These are phyloP conservation scores for Endocarpon pusillum DNA, from an alignment of 495 filamentous ascomycete genomes.

Conservation along the genomic window DNA sequence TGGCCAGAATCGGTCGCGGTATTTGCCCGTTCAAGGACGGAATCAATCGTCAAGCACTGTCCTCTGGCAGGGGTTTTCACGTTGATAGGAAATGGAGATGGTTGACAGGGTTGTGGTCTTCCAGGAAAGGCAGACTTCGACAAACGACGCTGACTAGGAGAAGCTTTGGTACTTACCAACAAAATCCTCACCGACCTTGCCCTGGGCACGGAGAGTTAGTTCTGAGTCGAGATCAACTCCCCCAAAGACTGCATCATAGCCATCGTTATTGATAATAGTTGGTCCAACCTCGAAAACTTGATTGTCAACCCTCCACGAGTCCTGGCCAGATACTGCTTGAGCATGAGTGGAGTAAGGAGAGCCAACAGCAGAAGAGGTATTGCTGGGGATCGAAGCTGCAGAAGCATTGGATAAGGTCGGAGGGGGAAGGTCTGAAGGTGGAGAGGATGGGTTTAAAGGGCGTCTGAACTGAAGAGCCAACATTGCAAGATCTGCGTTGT, in stretches of 20 bases:
- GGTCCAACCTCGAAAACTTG: conserved; percentile 47
- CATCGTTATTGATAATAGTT: conserved; percentile 45
- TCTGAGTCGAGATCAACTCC: conserved; percentile 37
- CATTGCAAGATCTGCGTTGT: too few relatives aligned
- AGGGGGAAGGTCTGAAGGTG: conserved; percentile 33
- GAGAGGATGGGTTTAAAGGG: too few relatives aligned
- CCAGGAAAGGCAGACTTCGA: conserved; percentile 18
- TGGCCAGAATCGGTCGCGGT: conserved; percentile 10
- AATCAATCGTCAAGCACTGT: conserved; percentile 8
- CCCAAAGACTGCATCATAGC: conserved; percentile 29
- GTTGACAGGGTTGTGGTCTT: conserved; percentile 9
- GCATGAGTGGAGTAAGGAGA: conserved; percentile 58
- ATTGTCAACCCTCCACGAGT: conserved; percentile 42
- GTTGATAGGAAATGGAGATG: conserved; percentile 6
- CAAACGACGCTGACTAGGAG: too few relatives aligned
- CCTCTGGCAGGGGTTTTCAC: conserved; percentile 7
- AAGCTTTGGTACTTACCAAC: conserved; percentile 89
- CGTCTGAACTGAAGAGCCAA: too few relatives aligned
- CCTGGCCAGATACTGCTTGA: conserved; percentile 36
- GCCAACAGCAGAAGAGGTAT: conserved; percentile 63
- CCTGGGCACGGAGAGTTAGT: conserved; percentile 32
- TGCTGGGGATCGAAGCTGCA: conserved; percentile 47
- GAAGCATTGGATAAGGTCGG: conserved; percentile 57
- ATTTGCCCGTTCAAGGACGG: conserved; percentile 18
- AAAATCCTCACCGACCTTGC: conserved; percentile 42